Conservation (phyloP, 1,139 yeast species). For the Candida mesenterica region DNA sequence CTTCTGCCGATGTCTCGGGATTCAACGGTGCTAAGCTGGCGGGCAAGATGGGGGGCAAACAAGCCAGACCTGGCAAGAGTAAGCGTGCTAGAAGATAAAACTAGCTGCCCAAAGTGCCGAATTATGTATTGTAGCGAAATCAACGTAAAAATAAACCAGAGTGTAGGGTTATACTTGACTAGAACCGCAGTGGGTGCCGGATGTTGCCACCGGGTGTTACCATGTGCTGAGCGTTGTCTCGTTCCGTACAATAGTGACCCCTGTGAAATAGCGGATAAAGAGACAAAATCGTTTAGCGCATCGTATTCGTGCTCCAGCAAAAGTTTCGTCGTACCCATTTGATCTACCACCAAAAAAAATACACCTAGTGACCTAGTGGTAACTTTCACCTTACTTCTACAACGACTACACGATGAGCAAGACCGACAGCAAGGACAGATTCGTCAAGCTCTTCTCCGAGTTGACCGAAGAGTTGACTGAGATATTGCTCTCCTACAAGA, state of each 20-base stretch:
- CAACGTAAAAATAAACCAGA: too few relatives aligned
- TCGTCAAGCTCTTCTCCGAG: slow-evolving; percentile 71
- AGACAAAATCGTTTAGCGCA: too few relatives aligned
- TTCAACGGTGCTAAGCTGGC: slow-evolving; percentile 40
- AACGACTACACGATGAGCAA: slow-evolving; percentile 30
- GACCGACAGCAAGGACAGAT: slow-evolving; percentile 53
- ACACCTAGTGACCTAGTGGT: not conserved
- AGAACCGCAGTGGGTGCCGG: too few relatives aligned
- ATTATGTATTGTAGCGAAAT: slow-evolving; percentile 1
- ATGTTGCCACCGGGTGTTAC: too few relatives aligned
- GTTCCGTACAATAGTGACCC: too few relatives aligned
- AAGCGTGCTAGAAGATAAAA: slow-evolving; percentile 38
- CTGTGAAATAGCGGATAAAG: too few relatives aligned
- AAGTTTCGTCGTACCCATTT: not conserved
- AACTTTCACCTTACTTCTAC: too few relatives aligned
- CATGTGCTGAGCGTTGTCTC: too few relatives aligned
- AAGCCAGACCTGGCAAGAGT: slow-evolving; percentile 74
- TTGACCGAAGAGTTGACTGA: slow-evolving; percentile 71
- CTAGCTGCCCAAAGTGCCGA: not conserved
- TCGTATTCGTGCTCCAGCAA: not conserved
- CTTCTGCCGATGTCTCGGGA: slow-evolving; percentile 68
- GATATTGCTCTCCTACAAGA: slow-evolving; percentile 65
- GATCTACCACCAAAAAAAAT: not conserved
- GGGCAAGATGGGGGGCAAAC: slow-evolving; percentile 33
- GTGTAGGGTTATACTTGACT: too few relatives aligned